Conservation (phyloP, 345 rosid species). For the Geranium brycei region DNA sequence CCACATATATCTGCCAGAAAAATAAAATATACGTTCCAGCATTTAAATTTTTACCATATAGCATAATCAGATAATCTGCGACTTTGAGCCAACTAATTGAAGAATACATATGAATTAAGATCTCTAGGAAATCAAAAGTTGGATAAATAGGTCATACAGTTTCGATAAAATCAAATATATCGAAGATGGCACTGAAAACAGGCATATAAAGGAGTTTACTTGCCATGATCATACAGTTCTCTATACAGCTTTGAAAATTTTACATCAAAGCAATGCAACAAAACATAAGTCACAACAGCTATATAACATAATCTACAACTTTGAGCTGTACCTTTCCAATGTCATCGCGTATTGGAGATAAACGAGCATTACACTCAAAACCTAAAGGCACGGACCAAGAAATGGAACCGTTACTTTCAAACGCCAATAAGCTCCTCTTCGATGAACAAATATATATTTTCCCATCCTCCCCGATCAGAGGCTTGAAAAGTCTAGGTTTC, state of each 20-base stretch:
- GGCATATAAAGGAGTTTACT: not conserved
- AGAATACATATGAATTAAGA: too few species aligned
- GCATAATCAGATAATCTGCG: too few species aligned
- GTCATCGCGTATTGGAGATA: slow-evolving; percentile 54
- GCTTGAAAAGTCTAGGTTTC: slow-evolving; percentile 44
- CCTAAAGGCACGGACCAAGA: slow-evolving; percentile 60
- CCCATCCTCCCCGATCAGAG: slow-evolving; percentile 52
- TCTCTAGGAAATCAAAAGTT: not conserved
- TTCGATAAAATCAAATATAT: not conserved
- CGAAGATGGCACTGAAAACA: not conserved
- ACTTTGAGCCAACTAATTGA: too few species aligned
- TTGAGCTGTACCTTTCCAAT: slow-evolving; percentile 31
- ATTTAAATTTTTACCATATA: too few species aligned
- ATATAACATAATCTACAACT: too few species aligned
- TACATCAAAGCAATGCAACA: too few species aligned
- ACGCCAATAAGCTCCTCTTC: slow-evolving; percentile 44
- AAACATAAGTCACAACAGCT: too few species aligned
- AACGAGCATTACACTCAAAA: slow-evolving; percentile 35
- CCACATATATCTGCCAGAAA: slow-evolving; percentile 46
- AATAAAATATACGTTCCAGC: not conserved
- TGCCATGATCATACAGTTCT: too few species aligned
- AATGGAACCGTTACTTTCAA: slow-evolving; percentile 60
- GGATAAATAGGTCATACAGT: not conserved
- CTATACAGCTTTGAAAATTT: too few species aligned
- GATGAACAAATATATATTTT: slow-evolving; percentile 52